Evolutionary conservation across 2,329 filamentous ascomycete species (phyloP).

Genomic region (Triangularia setosa): DNA sequence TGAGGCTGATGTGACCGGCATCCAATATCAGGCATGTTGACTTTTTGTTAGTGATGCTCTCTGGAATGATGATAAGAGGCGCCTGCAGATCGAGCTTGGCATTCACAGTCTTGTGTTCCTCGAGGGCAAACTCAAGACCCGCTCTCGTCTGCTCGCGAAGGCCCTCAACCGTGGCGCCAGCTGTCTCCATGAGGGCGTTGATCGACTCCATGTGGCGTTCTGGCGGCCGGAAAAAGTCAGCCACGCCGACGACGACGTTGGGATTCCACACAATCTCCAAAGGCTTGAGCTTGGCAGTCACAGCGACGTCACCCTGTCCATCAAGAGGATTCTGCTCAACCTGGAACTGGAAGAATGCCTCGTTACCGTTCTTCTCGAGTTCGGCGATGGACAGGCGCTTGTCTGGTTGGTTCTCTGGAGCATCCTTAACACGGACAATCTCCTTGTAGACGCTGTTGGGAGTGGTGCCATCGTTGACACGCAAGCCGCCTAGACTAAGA

Average conservation of each 20-base stretch:
- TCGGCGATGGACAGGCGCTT: conserved; percentile 52
- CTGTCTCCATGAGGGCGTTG: conserved; percentile 88
- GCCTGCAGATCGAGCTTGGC: conserved; percentile 93
- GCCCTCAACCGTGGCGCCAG: conserved; percentile 91
- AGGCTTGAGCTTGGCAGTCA: conserved; percentile 88
- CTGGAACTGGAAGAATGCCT: conserved; percentile 87
- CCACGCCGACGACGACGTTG: conserved; percentile 83
- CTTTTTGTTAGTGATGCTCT: conserved; percentile 77
- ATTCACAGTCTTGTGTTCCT: conserved; percentile 98
- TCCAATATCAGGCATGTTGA: conserved; percentile 91
- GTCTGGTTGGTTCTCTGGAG: conserved; percentile 48
- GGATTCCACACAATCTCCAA: conserved; percentile 98
- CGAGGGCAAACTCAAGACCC: conserved; percentile 89
- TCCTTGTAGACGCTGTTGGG: conserved; percentile 87
- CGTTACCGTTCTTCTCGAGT: conserved; percentile 46
- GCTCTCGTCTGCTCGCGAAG: conserved; percentile 92
- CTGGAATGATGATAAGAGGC: conserved; percentile 91
- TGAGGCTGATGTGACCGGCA: conserved; percentile 91
- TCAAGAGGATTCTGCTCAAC: conserved; percentile 95
- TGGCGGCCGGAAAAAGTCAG: conserved; percentile 93
- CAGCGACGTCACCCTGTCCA: conserved; percentile 81
- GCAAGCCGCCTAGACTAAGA: conserved; percentile 84
- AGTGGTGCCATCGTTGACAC: conserved; percentile 94
- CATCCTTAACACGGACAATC: conserved; percentile 93
- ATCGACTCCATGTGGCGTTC: conserved; percentile 99